These are phyloP conservation scores for Aspergillus fijiensis DNA, from an alignment of 2,329 filamentous ascomycete species.

Conservation along the genomic window DNA sequence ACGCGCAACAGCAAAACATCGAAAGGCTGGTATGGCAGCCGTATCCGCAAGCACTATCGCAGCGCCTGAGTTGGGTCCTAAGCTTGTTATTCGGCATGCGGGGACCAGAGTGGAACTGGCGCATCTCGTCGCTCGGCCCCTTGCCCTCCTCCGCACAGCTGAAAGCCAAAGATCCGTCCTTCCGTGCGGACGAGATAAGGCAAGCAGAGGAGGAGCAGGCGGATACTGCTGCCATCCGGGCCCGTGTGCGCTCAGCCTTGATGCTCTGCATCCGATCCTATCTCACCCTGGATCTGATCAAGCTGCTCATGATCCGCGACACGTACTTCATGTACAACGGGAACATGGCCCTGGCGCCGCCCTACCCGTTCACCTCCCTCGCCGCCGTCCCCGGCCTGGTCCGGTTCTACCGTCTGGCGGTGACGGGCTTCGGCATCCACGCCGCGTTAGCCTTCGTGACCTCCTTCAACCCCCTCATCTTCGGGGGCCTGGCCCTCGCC, in stretches of 20 bases:
- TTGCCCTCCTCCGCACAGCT: slow-evolving; percentile 31
- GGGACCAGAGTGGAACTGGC: slow-evolving; percentile 62
- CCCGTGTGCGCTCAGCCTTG: slow-evolving; percentile 51
- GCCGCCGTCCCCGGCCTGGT: slow-evolving; percentile 44
- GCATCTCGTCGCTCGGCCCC: slow-evolving; percentile 48
- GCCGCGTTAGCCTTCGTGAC: slow-evolving; percentile 62
- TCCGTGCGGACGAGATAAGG: neutral
- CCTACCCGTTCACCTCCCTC: slow-evolving; percentile 45
- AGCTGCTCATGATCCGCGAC: slow-evolving; percentile 69
- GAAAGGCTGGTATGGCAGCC: slow-evolving; percentile 53
- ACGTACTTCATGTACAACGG: slow-evolving; percentile 69
- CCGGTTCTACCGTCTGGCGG: slow-evolving; percentile 55
- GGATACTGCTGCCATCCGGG: slow-evolving; percentile 9
- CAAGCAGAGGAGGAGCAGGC: neutral
- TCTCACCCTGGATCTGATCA: slow-evolving; percentile 67
- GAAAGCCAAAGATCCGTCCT: slow-evolving; percentile 1
- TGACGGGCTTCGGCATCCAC: slow-evolving; percentile 59
- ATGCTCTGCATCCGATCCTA: slow-evolving; percentile 57
- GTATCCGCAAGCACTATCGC: slow-evolving; percentile 51
- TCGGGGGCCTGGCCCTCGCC: slow-evolving; percentile 52
- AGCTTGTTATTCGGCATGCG: slow-evolving; percentile 60
- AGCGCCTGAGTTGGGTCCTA: slow-evolving; percentile 58
- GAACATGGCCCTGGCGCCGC: slow-evolving; percentile 47
- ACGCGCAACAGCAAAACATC: neutral
- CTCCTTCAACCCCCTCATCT: slow-evolving; percentile 60